phyloP scores from a whole-genome alignment of 2,329 filamentous ascomycete genomes.

The Neonectria sp. region DNA sequence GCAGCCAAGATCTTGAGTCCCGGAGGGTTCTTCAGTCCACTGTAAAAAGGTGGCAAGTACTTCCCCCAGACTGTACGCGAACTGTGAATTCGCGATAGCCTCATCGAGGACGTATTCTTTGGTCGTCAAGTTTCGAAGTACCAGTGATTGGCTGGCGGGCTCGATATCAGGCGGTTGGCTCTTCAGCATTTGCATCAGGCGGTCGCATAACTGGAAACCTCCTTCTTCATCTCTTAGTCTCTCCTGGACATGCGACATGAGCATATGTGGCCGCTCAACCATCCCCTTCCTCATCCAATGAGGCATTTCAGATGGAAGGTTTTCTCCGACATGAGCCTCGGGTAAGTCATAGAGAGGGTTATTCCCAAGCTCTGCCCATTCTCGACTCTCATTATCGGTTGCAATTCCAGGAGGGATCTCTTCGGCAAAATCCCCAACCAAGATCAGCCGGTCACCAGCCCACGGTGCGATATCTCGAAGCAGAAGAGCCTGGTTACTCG shows the following conservation, averaged over 20 bases:
- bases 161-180: too few relatives aligned
- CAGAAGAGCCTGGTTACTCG: not conserved
- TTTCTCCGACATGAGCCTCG: not conserved
- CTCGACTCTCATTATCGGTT: not conserved
- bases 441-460: not conserved
- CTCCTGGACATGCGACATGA: not conserved
- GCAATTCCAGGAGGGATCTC: not conserved
- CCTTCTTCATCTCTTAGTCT: not conserved
- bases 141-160: not conserved
- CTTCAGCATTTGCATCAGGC: not conserved
- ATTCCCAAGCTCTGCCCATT: not conserved
- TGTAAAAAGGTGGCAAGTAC: not conserved
- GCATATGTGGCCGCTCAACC: not conserved
- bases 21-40: not conserved
- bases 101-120: not conserved
- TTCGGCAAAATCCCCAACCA: not conserved
- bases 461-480: not conserved
- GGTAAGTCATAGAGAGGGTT: not conserved
- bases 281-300: not conserved
- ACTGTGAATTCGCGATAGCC: not conserved
- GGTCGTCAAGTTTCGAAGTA: not conserved
- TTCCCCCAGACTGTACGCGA: not conserved
- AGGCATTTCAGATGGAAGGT: not conserved
- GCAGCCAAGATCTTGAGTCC: not conserved
- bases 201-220: not conserved